These are phyloP conservation scores for Pseudogymnoascus sp. DNA, from an alignment of 2,329 filamentous ascomycete genomes.

Conservation along the genomic window DNA sequence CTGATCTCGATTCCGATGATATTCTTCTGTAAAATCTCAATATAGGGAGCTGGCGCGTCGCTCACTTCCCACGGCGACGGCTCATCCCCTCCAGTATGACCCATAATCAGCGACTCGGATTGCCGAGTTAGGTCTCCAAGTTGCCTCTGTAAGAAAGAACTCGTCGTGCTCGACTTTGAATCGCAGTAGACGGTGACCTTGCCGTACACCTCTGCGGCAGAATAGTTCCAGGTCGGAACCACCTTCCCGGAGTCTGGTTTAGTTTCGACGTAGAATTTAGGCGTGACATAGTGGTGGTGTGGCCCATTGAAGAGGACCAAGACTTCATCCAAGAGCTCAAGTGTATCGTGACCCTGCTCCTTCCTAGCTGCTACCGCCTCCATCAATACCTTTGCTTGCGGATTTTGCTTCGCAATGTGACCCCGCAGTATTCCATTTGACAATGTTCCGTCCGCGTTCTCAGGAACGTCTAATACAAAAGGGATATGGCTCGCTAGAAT, in stretches of 20 bases:
- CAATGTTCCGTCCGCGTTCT: conserved; percentile 30
- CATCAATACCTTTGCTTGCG: conserved; percentile 54
- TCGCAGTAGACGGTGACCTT: conserved; percentile 46
- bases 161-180: conserved; percentile 36
- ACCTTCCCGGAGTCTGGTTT: conserved; percentile 58
- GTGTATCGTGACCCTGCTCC: neutral
- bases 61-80: conserved; percentile 45
- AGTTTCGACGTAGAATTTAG: conserved; percentile 59
- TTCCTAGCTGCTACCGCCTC: conserved; percentile 31
- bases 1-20: conserved; percentile 55
- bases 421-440: conserved; percentile 41
- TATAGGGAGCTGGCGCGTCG: conserved; percentile 48
- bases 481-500: conserved; percentile 55
- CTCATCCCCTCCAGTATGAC: conserved; percentile 36
- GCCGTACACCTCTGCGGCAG: conserved; percentile 57
- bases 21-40: conserved; percentile 48
- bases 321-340: conserved; percentile 41
- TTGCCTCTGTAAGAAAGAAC: conserved; percentile 42
- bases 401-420: conserved; percentile 55
- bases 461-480: conserved; percentile 44
- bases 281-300: conserved; percentile 56
- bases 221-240: conserved; percentile 64
- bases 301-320: conserved; percentile 53
- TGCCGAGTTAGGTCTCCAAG: conserved; percentile 44
- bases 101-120: conserved; percentile 49